A percentile compares a stretch with the other conserved stretches of the same genome.
Conservation (phyloP, 106 monocot species). For the Allium cepa region DNA sequence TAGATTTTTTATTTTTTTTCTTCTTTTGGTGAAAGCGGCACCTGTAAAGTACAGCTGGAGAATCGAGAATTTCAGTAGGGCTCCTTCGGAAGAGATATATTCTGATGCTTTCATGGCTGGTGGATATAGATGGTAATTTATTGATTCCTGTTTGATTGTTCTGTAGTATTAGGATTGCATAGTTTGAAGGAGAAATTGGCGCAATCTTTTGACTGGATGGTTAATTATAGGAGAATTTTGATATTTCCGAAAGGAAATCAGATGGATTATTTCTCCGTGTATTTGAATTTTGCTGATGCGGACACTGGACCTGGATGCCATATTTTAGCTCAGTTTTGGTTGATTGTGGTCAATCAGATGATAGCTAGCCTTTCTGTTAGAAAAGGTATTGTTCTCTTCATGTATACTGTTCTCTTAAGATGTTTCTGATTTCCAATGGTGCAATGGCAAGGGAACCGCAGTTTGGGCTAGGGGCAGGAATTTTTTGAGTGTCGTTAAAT, state of each 20-base stretch:
- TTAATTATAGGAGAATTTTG: slow-evolving; percentile 41
- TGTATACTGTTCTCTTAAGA: no score
- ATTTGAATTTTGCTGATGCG: slow-evolving; percentile 64
- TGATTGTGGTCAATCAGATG: slow-evolving; percentile 56
- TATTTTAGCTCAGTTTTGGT: slow-evolving; percentile 57
- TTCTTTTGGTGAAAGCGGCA: no score
- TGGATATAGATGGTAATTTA: slow-evolving; percentile 73
- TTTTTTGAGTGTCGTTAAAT: no score
- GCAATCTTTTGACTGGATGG: background rate
- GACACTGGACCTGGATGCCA: slow-evolving; percentile 44
- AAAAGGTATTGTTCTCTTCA: slow-evolving; percentile 32
- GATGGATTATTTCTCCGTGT: slow-evolving; percentile 64
- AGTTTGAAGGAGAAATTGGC: background rate
- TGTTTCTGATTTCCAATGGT: no score
- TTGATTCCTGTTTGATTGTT: background rate
- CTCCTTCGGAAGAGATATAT: slow-evolving; percentile 52
- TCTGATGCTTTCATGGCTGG: slow-evolving; percentile 78
- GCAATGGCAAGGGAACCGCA: no score
- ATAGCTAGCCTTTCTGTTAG: slow-evolving; percentile 37
- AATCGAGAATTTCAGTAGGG: slow-evolving; percentile 77
- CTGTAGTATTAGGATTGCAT: background rate
- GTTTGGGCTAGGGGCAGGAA: no score
- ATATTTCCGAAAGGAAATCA: slow-evolving; percentile 75
- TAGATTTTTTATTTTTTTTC: no score
- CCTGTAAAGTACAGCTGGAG: slow-evolving; percentile 28